A percentile compares a stretch with the other conserved stretches of the same genome.
Evolutionary conservation across 345 rosid species (phyloP).

Genomic region (Eucalyptus paniculata): DNA sequence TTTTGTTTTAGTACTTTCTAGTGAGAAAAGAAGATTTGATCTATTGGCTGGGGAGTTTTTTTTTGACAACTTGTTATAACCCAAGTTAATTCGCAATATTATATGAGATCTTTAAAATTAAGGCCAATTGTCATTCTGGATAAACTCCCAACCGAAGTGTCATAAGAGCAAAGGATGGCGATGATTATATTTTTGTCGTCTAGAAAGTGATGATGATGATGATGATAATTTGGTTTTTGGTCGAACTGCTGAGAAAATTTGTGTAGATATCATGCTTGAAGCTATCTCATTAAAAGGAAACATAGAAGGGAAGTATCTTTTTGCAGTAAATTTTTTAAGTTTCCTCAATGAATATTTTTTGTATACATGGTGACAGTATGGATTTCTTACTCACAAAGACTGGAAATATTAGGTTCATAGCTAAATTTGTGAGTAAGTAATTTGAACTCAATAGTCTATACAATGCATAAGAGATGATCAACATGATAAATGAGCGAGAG

Average conservation of each 20-base stretch:
- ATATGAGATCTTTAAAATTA: neutral
- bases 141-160: neutral
- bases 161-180: neutral
- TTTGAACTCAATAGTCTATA: neutral
- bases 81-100: neutral
- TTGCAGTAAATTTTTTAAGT: neutral
- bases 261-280: neutral
- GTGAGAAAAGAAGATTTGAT: neutral
- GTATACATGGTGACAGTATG: neutral
- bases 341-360: neutral
- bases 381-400: neutral
- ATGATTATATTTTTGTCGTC: neutral
- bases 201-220: neutral
- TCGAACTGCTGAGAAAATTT: neutral
- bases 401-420: neutral
- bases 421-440: neutral
- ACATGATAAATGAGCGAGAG: neutral
- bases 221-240: neutral
- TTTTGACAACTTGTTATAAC: neutral
- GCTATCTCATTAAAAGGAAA: no score
- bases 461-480: neutral
- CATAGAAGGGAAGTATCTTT: neutral
- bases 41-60: neutral
- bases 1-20: neutral
- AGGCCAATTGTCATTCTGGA: neutral